phyloP scores from a whole-genome alignment of 331 rosid species.

The Telfairia occidentalis region DNA sequence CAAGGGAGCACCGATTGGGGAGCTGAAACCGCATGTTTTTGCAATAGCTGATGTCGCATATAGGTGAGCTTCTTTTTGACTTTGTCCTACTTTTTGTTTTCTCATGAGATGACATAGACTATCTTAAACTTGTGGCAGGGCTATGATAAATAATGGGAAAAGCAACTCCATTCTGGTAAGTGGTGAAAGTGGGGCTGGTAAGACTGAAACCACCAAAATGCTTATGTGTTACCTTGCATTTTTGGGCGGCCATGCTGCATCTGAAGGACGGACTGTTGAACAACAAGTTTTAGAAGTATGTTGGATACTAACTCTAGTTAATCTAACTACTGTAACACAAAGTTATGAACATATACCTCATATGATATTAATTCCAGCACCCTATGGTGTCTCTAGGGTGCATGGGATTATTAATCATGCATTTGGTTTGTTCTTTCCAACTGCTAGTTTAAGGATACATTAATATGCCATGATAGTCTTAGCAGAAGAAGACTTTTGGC shows the following conservation, averaged over 20 bases:
- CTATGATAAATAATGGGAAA: slow-evolving; percentile 65
- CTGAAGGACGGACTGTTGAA: slow-evolving; percentile 73
- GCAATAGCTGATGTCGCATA: slow-evolving; percentile 82
- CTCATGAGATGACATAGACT: slow-evolving; percentile 17
- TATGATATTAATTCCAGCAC: background rate
- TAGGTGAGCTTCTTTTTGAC: slow-evolving; percentile 40
- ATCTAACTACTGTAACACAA: background rate
- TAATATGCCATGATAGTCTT: background rate
- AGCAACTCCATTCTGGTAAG: slow-evolving; percentile 87
- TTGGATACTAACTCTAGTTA: slow-evolving; percentile 22
- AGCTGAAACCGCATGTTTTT: slow-evolving; percentile 76
- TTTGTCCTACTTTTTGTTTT: slow-evolving; percentile 13
- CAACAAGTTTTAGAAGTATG: slow-evolving; percentile 88
- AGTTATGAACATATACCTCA: background rate
- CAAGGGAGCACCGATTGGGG: slow-evolving; percentile 47
- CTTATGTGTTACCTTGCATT: slow-evolving; percentile 86
- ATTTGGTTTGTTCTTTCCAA: background rate
- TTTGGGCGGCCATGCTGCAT: slow-evolving; percentile 62
- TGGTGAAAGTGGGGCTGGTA: slow-evolving; percentile 95
- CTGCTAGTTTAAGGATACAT: background rate
- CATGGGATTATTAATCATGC: background rate
- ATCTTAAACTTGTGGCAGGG: slow-evolving; percentile 39
- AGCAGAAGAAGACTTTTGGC: too few relatives aligned
- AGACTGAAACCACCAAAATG: slow-evolving; percentile 94
- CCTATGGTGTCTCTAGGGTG: background rate